phyloP scores from a whole-genome alignment of 2,329 filamentous ascomycete species.

The Neofusicoccum ribis region DNA sequence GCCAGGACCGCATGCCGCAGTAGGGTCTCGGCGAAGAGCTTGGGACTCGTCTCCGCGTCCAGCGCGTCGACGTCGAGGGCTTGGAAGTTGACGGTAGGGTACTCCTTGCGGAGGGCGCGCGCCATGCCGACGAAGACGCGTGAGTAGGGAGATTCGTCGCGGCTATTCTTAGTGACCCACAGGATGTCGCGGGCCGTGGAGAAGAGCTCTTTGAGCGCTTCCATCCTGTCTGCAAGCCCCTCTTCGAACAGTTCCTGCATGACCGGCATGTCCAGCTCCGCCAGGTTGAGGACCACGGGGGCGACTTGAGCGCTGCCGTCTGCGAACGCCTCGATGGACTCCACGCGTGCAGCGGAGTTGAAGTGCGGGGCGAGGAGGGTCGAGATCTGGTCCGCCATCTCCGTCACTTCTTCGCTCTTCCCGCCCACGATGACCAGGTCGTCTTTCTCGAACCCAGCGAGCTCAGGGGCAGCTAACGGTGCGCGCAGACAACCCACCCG shows the following conservation, averaged over 20 bases:
- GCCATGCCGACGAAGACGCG: slow-evolving; percentile 22
- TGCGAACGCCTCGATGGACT: no score
- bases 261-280: background rate
- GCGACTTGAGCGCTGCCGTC: no score
- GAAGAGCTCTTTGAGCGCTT: background rate
- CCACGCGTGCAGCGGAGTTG: no score
- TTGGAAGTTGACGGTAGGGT: slow-evolving; percentile 23
- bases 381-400: no score
- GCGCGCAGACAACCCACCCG: slow-evolving; percentile 19
- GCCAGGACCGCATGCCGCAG: no score
- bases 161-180: background rate
- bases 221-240: background rate
- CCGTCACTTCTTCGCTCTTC: no score
- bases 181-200: no score
- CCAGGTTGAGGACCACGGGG: no score
- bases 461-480: slow-evolving; percentile 10
- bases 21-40: no score
- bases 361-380: no score
- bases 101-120: slow-evolving; percentile 22
- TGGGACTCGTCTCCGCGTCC: no score
- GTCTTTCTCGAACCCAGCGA: no score
- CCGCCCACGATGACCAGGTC: background rate
- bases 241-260: background rate
- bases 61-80: slow-evolving; percentile 25
- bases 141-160: background rate